Percentiles rank a stretch among this genome's conserved stretches.
Evolutionary conservation across 768 basidiomycete genomes (phyloP).

Genomic region (Tricholoma terreum): DNA sequence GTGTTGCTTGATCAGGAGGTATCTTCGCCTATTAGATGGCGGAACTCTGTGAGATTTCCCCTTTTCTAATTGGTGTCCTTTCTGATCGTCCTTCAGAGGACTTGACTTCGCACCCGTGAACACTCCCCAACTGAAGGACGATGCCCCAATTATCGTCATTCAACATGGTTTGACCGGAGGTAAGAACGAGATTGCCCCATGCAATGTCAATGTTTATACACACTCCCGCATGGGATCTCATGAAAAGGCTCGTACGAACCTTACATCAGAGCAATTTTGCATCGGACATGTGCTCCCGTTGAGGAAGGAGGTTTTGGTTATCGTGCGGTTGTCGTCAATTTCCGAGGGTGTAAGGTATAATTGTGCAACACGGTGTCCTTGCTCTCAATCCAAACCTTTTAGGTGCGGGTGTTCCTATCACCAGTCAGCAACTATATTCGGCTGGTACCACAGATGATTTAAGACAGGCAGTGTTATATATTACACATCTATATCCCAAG

Average conservation of each 20-base stretch:
- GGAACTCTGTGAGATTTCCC: slow-evolving; percentile 51
- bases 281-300: slow-evolving; percentile 62
- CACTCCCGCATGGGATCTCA: neutral
- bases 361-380: slow-evolving; percentile 7
- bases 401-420: slow-evolving; percentile 84
- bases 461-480: slow-evolving; percentile 71
- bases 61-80: neutral
- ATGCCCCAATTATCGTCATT: slow-evolving; percentile 53
- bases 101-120: slow-evolving; percentile 59
- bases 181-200: slow-evolving; percentile 8
- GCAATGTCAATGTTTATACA: neutral
- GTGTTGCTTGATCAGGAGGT: slow-evolving; percentile 28
- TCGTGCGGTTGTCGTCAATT: slow-evolving; percentile 86
- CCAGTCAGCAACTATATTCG: slow-evolving; percentile 76
- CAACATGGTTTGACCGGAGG: slow-evolving; percentile 51
- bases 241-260: slow-evolving; percentile 75
- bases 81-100: slow-evolving; percentile 37
- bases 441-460: slow-evolving; percentile 88
- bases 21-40: slow-evolving; percentile 50
- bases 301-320: slow-evolving; percentile 82
- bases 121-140: slow-evolving; percentile 29
- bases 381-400: slow-evolving; percentile 8
- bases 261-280: slow-evolving; percentile 80
- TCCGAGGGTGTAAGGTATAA: slow-evolving; percentile 71
- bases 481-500: slow-evolving; percentile 64